A percentile compares a stretch with the other conserved stretches of the same genome.
Evolutionary conservation across 768 basidiomycete genomes (phyloP).

Genomic region (Mycena metata): DNA sequence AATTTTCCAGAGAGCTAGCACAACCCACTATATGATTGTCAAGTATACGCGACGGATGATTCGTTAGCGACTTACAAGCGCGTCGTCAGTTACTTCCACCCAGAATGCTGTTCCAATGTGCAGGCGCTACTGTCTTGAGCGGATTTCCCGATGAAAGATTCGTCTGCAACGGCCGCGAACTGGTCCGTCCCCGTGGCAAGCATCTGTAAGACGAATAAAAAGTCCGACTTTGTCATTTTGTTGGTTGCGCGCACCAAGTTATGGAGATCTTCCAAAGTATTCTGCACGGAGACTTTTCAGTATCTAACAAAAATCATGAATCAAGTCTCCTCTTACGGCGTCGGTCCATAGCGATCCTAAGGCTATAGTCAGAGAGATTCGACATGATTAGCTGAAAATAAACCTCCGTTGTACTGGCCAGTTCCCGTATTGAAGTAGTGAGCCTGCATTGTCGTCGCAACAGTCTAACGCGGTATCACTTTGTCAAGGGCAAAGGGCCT

Average conservation of each 20-base stretch:
- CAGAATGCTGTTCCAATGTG: slow-evolving; percentile 60
- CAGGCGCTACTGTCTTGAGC: slow-evolving; percentile 53
- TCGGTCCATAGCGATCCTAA: slow-evolving; percentile 63
- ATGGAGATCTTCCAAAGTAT: slow-evolving; percentile 68
- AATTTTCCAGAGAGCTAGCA: slow-evolving; percentile 71
- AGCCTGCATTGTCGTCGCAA: slow-evolving; percentile 51
- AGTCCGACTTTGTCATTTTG: background rate
- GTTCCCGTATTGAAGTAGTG: slow-evolving; percentile 57
- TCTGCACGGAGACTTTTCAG: slow-evolving; percentile 49
- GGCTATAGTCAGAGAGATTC: background rate
- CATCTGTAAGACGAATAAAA: slow-evolving; percentile 49
- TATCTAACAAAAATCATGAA: background rate
- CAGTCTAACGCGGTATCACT: slow-evolving; percentile 39
- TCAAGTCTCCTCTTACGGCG: slow-evolving; percentile 51
- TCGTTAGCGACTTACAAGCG: slow-evolving; percentile 54
- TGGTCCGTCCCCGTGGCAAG: slow-evolving; percentile 59
- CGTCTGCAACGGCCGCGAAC: slow-evolving; percentile 57
- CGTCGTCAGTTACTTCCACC: slow-evolving; percentile 67
- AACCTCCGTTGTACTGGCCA: slow-evolving; percentile 64
- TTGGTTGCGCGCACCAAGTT: slow-evolving; percentile 50
- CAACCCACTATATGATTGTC: slow-evolving; percentile 59
- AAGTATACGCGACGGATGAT: background rate
- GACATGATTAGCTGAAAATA: background rate
- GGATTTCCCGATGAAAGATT: slow-evolving; percentile 59
- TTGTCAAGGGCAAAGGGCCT: too few relatives aligned